Percentiles rank a stretch among this genome's conserved stretches.
phyloP scores from a whole-genome alignment of 768 basidiomycete genomes.

The Naganishia vaughanmartiniae region DNA sequence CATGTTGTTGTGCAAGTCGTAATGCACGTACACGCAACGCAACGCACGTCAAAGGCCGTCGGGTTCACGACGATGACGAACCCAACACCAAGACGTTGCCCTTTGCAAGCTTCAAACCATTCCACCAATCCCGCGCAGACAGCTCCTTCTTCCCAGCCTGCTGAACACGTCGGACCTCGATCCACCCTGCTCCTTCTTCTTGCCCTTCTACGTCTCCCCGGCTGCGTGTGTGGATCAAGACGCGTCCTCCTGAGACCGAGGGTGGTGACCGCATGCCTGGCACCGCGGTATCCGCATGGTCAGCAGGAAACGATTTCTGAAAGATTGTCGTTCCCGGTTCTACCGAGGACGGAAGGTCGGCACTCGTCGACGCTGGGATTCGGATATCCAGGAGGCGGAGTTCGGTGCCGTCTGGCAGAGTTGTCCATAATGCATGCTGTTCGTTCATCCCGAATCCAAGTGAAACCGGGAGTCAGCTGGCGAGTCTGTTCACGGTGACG shows the following conservation, averaged over 20 bases:
- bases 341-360: conserved; percentile 16
- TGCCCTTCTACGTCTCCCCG: background rate
- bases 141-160: conserved; percentile 63
- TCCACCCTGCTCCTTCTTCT: conserved; percentile 54
- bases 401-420: conserved; percentile 53
- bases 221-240: background rate
- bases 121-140: conserved; percentile 72
- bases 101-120: conserved; percentile 56
- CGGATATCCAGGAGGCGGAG: conserved; percentile 52
- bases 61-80: too few relatives aligned
- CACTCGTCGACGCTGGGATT: background rate
- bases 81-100: conserved; percentile 5
- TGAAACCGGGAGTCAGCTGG: too few relatives aligned
- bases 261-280: background rate
- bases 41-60: too few relatives aligned
- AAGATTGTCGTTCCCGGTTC: conserved; percentile 41
- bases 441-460: too few relatives aligned
- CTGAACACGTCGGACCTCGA: conserved; percentile 62
- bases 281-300: background rate
- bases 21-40: too few relatives aligned
- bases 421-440: conserved; percentile 40
- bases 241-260: background rate
- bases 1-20: too few relatives aligned
- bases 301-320: conserved; percentile 25
- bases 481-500: too few relatives aligned